Conservation (phyloP, 2,329 filamentous ascomycete genomes). For the Colletotrichum cereale region DNA sequence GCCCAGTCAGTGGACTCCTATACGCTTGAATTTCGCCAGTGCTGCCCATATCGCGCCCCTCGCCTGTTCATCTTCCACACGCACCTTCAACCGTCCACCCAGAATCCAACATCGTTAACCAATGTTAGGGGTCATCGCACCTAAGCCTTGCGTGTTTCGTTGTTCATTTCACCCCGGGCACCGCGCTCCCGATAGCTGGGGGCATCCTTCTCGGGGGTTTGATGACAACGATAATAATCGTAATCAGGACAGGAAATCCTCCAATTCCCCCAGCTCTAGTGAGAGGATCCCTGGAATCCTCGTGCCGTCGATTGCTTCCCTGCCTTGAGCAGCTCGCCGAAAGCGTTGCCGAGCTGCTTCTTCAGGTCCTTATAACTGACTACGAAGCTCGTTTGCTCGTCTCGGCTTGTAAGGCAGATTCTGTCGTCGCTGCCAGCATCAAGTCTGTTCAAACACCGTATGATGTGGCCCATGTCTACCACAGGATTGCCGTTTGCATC, state of each 20-base stretch:
- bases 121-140: not conserved
- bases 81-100: slow-evolving; percentile 1
- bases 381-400: slow-evolving; percentile 90
- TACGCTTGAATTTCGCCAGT: slow-evolving; percentile 3
- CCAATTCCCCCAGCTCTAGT: slow-evolving; percentile 42
- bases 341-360: slow-evolving; percentile 70
- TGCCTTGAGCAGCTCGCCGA: slow-evolving; percentile 68
- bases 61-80: not conserved
- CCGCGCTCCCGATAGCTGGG: not conserved
- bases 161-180: not conserved
- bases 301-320: slow-evolving; percentile 50
- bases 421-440: slow-evolving; percentile 91
- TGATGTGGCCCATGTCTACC: slow-evolving; percentile 87
- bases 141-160: not conserved
- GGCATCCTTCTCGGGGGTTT: not conserved
- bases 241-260: not conserved
- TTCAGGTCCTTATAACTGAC: slow-evolving; percentile 92
- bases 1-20: not conserved
- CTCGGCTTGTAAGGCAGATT: slow-evolving; percentile 86
- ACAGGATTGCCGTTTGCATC: slow-evolving; percentile 86
- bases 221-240: not conserved
- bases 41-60: not conserved
- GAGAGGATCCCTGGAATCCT: slow-evolving; percentile 46
- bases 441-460: slow-evolving; percentile 89
- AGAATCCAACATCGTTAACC: slow-evolving; percentile 21